phyloP scores from a whole-genome alignment of 1,139 yeast genomes.

The Magnusiomyces fungicola region DNA sequence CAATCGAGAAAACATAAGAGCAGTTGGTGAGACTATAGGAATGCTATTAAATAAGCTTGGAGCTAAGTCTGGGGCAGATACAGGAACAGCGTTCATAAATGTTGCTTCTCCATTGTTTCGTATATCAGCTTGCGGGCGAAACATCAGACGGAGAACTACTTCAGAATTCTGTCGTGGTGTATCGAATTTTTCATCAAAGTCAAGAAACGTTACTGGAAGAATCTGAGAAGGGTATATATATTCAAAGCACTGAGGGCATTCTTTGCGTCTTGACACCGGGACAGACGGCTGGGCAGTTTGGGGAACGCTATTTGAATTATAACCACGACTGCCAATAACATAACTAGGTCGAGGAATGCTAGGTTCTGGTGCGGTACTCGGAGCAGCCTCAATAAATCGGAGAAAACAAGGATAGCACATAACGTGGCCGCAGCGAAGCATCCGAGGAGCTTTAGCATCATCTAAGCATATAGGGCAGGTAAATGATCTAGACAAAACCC shows the following conservation, averaged over 20 bases:
- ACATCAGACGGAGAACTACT: constrained; percentile 61
- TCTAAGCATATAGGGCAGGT: constrained; percentile 91
- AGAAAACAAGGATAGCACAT: constrained; percentile 78
- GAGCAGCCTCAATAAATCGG: constrained; percentile 51
- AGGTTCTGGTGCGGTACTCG: constrained; percentile 14
- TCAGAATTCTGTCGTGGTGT: constrained; percentile 57
- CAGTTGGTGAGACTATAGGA: constrained; percentile 2
- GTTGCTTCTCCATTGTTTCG: constrained; percentile 11
- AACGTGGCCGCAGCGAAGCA: constrained; percentile 92
- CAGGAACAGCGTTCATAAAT: constrained; percentile 2
- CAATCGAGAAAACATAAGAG: neutral
- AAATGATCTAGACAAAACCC: constrained; percentile 69
- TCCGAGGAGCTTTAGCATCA: constrained; percentile 83
- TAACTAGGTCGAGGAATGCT: neutral
- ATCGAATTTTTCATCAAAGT: constrained; percentile 50
- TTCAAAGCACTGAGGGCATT: constrained; percentile 83
- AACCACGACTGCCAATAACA: neutral
- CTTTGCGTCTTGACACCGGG: constrained; percentile 32
- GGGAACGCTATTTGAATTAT: neutral
- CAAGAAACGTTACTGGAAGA: constrained; percentile 59
- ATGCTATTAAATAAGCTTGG: neutral
- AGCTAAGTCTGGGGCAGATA: neutral
- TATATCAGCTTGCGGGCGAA: constrained; percentile 52
- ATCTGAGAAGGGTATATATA: constrained; percentile 51
- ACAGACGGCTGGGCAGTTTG: constrained; percentile 38